These are phyloP conservation scores for Datura wrightii DNA, from an alignment of 257 asterid genomes.

Conservation along the genomic window DNA sequence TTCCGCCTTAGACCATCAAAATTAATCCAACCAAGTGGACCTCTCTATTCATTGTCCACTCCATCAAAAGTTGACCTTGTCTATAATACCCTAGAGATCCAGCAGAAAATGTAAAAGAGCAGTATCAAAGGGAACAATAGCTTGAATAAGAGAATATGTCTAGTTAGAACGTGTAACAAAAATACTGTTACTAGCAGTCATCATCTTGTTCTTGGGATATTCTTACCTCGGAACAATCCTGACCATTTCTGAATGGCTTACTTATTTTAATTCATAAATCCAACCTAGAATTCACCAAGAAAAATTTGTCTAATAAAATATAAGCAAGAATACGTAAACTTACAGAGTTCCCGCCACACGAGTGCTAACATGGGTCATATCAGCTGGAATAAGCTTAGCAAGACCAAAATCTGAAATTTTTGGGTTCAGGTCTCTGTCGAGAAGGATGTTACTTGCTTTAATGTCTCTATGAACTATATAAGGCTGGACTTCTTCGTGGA, in stretches of 20 bases:
- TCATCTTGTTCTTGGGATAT: not conserved
- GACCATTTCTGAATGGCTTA: not conserved
- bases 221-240: not conserved
- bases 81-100: not conserved
- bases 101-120: not conserved
- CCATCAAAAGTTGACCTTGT: not conserved
- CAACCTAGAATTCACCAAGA: not conserved
- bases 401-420: slow-evolving; percentile 95
- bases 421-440: slow-evolving; percentile 77
- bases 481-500: slow-evolving; percentile 80
- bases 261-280: not conserved
- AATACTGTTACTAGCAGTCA: not conserved
- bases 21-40: not conserved
- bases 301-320: not conserved
- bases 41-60: not conserved
- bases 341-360: slow-evolving; percentile 94
- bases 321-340: slow-evolving; percentile 40
- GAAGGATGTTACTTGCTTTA: slow-evolving; percentile 86
- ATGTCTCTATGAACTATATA: slow-evolving; percentile 88
- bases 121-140: not conserved
- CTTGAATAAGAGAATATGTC: not conserved
- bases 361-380: slow-evolving; percentile 82
- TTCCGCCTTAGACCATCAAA: not conserved
- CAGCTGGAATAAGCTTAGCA: slow-evolving; percentile 79
- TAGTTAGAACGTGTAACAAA: not conserved